Conservation (phyloP, 2,329 filamentous ascomycete species). For the Neonectria sp. region DNA sequence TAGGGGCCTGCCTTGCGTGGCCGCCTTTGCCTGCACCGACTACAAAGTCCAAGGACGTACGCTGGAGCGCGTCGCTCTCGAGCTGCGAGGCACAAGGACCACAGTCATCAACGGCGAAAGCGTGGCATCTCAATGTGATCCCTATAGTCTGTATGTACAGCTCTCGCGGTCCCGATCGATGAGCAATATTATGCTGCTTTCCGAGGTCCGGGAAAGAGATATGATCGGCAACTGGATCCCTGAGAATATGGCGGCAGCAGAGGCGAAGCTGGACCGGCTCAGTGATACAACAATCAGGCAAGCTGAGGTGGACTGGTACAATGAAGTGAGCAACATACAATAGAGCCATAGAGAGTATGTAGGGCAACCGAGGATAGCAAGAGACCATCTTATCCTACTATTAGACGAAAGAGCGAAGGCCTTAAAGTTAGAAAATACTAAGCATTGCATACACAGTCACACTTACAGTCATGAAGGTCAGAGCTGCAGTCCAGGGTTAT, state of each 20-base stretch:
- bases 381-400: too few relatives aligned
- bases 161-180: background rate
- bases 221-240: background rate
- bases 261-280: slow-evolving; percentile 17
- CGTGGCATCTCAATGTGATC: background rate
- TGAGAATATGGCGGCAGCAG: slow-evolving; percentile 8
- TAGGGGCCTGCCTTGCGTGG: background rate
- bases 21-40: background rate
- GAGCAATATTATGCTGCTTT: slow-evolving; percentile 1
- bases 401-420: too few relatives aligned
- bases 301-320: slow-evolving; percentile 15
- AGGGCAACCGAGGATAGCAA: too few relatives aligned
- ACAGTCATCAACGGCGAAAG: background rate
- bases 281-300: slow-evolving; percentile 17
- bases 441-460: too few relatives aligned
- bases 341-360: too few relatives aligned
- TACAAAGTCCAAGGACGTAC: background rate
- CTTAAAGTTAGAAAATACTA: too few relatives aligned
- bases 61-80: background rate
- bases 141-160: slow-evolving; percentile 5
- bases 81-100: slow-evolving; percentile 3
- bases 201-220: background rate
- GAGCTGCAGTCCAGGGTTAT: too few relatives aligned
- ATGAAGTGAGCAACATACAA: too few relatives aligned
- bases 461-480: too few relatives aligned